These are phyloP conservation scores for Pilasporangium apinafurcum DNA, from an alignment of 352 stramenopile species.

Conservation along the genomic window DNA sequence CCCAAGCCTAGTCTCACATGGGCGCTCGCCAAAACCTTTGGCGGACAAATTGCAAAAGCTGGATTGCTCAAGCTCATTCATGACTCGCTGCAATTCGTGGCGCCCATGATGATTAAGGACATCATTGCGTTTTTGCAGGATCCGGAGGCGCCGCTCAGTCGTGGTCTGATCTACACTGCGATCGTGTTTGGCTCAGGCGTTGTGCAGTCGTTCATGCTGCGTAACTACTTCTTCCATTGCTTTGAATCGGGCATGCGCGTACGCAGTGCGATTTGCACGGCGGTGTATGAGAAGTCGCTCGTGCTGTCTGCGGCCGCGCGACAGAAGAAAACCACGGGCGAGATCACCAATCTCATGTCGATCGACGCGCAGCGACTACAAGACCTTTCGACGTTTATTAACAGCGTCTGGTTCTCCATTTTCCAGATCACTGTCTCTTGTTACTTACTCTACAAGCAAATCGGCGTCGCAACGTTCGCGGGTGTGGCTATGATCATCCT, in stretches of 20 bases:
- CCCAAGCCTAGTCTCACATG: constrained; percentile 42
- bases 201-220: constrained; percentile 68
- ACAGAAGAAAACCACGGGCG: constrained; percentile 81
- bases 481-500: constrained; percentile 92
- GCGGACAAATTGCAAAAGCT: constrained; percentile 38
- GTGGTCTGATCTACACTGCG: constrained; percentile 53
- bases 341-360: constrained; percentile 97
- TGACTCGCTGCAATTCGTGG: constrained; percentile 82
- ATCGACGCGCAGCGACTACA: constrained; percentile 96
- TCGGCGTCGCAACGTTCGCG: constrained; percentile 83
- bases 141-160: constrained; percentile 37
- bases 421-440: constrained; percentile 80
- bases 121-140: constrained; percentile 80
- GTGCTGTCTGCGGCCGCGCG: constrained; percentile 69
- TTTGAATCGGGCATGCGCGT: constrained; percentile 75
- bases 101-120: constrained; percentile 75
- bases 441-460: constrained; percentile 62
- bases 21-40: constrained; percentile 46
- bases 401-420: constrained; percentile 86
- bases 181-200: constrained; percentile 71
- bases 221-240: constrained; percentile 85
- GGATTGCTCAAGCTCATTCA: constrained; percentile 76
- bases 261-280: constrained; percentile 63
- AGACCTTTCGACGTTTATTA: constrained; percentile 92
- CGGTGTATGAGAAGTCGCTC: constrained; percentile 83